Conservation (phyloP, 352 stramenopile species). For the Saprolegnia parasitica region DNA sequence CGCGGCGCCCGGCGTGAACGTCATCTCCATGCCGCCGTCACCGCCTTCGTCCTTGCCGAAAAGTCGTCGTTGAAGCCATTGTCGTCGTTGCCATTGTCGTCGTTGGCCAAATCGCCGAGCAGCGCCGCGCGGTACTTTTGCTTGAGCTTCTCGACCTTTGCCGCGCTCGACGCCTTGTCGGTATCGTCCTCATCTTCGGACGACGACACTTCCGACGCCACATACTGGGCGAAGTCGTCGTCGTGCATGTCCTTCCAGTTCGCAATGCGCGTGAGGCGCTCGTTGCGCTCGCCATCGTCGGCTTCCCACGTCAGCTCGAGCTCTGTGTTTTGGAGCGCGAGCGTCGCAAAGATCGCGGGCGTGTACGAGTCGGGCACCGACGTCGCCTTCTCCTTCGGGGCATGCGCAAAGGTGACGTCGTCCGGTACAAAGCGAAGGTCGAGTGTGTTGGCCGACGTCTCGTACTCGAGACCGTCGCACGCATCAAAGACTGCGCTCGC, state of each 20-base stretch:
- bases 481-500: constrained; percentile 92
- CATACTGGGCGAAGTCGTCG: constrained; percentile 92
- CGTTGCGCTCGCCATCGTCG: constrained; percentile 86
- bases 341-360: constrained; percentile 91
- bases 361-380: constrained; percentile 91
- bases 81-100: constrained; percentile 44
- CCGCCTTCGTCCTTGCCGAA: constrained; percentile 9
- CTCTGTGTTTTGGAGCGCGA: constrained; percentile 88
- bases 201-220: constrained; percentile 81
- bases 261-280: constrained; percentile 65
- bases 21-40: constrained; percentile 78
- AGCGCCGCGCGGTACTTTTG: constrained; percentile 76
- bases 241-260: constrained; percentile 86
- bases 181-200: constrained; percentile 51
- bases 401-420: constrained; percentile 82
- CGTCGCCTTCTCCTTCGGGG: constrained; percentile 80
- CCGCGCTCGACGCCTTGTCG: constrained; percentile 33
- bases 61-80: constrained; percentile 23
- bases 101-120: constrained; percentile 62
- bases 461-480: constrained; percentile 97
- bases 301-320: constrained; percentile 96
- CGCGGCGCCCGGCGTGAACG: constrained; percentile 61
- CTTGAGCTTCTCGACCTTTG: constrained; percentile 74
- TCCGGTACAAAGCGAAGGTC: constrained; percentile 94
- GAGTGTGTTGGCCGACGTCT: constrained; percentile 92